Percentiles rank a stretch among this genome's conserved stretches.
phyloP scores from a whole-genome alignment of 257 asterid species.

The Phtheirospermum japonicum region DNA sequence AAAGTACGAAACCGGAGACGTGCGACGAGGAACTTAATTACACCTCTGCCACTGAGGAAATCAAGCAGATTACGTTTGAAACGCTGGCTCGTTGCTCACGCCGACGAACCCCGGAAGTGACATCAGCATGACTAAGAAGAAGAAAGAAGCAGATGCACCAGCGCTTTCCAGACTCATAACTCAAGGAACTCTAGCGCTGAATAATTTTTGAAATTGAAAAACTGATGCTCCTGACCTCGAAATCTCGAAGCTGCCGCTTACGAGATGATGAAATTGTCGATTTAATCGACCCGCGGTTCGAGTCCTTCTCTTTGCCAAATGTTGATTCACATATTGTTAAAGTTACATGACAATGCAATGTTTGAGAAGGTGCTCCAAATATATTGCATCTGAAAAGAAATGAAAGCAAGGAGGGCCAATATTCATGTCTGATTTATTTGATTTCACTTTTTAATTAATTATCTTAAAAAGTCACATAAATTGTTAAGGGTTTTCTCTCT shows the following conservation, averaged over 20 bases:
- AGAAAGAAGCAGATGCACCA: constrained; percentile 31
- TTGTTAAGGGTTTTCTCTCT: no score
- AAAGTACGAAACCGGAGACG: constrained; percentile 26
- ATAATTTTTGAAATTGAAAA: constrained; percentile 45
- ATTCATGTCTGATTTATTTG: no score
- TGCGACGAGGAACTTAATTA: constrained; percentile 21
- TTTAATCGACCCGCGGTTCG: constrained; percentile 76
- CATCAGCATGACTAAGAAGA: constrained; percentile 22
- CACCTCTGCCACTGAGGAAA: constrained; percentile 47
- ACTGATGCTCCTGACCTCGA: constrained; percentile 41
- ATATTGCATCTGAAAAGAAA: no score
- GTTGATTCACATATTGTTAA: constrained; percentile 32
- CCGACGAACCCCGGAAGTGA: constrained; percentile 20
- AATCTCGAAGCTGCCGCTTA: constrained; percentile 33
- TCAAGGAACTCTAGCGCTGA: no score
- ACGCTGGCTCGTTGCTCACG: constrained; percentile 31
- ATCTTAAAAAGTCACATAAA: no score
- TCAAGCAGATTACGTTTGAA: constrained; percentile 58
- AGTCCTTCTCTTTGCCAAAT: no score
- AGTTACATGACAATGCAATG: constrained; percentile 23
- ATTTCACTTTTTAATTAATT: no score
- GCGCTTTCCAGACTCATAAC: no score
- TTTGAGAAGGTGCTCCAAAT: no score
- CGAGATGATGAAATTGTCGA: constrained; percentile 71
- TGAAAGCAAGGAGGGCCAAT: no score